Base-by-base conservation (phyloP, 352 stramenopile genomes). In the Globisporangium apiculatum region DNA sequence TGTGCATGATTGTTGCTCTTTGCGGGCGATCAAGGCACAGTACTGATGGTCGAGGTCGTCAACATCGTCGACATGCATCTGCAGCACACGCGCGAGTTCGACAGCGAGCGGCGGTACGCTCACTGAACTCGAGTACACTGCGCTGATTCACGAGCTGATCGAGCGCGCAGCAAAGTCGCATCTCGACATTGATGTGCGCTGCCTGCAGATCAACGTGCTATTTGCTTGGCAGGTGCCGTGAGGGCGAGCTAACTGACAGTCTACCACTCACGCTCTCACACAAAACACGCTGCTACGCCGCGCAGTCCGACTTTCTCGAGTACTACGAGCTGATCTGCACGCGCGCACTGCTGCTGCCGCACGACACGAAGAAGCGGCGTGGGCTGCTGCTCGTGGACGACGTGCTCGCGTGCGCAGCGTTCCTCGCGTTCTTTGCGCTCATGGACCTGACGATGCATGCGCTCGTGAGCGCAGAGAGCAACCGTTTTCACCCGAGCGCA, bases 301-400 rank as follows among this genome's bases (percentile, higher is more conserved):
- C 15, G 10, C 45, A 78, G 70, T 8, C 12, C 10, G 75, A 79
- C 3, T 85, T 89, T 24, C 24, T 55, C 14, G 55, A 80, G 18
- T 87, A 86, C 60, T 89, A 83, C 51, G 51, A 82, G 35, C 62
- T 87, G 31, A 89, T 87, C 48, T 86, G 70, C 60, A 66, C 69
- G 1, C 79, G 79, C 4, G 68, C 71, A 46, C 48, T 89, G 17
- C 51, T 87, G 10, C 66, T 86, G n/a, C 79, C 68, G 14, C 73
- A 87, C 48, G 68, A 81, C 5, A 40, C 68, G 3, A 65, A 67
- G 9, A 61, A 64, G 12, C 53, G 62, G 24, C 60, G 46, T 14
- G 60, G 58, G 37, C 50, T 56, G 0, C 37, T 86, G 15, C 58
- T 79, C n/a, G 67, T 77, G 36, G 57, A 75, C 43, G 67, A 69